Evolutionary conservation across 306 rosid genomes (phyloP).

Genomic region (Malus sieversii): DNA sequence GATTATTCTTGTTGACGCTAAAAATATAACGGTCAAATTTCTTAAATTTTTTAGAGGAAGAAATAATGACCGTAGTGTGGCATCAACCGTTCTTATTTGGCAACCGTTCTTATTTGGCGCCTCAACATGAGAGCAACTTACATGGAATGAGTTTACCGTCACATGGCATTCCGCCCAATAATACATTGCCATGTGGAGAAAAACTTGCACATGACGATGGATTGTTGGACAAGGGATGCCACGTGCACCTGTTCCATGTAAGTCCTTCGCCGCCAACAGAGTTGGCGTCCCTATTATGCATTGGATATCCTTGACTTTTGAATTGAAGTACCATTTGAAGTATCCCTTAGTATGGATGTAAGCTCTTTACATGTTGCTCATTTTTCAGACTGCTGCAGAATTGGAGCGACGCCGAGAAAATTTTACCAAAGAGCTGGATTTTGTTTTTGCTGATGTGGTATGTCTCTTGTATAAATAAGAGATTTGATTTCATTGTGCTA

Average conservation of each 20-base stretch:
- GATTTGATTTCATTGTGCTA: not conserved
- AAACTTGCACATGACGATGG: too few species aligned
- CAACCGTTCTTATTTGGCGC: not conserved
- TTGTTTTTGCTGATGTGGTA: conserved; percentile 50
- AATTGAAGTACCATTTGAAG: not conserved
- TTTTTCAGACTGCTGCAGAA: conserved; percentile 41
- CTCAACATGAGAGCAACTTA: too few species aligned
- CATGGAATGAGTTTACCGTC: rapidly evolving
- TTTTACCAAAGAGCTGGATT: conserved; percentile 45
- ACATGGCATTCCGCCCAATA: too few species aligned
- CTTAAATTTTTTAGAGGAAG: not conserved
- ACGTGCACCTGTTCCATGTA: too few species aligned
- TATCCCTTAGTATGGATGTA: not conserved
- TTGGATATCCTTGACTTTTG: not conserved
- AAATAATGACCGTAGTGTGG: not conserved
- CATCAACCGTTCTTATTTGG: not conserved
- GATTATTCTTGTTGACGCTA: too few species aligned
- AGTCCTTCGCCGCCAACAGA: too few species aligned
- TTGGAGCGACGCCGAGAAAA: conserved; percentile 38
- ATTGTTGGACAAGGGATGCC: too few species aligned
- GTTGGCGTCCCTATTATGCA: not conserved
- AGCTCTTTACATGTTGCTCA: not conserved
- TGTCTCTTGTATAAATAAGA: not conserved
- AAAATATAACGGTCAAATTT: not conserved
- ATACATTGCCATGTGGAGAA: too few species aligned